phyloP scores from a whole-genome alignment of 495 filamentous ascomycete species.

The Endocarpon pusillum region DNA sequence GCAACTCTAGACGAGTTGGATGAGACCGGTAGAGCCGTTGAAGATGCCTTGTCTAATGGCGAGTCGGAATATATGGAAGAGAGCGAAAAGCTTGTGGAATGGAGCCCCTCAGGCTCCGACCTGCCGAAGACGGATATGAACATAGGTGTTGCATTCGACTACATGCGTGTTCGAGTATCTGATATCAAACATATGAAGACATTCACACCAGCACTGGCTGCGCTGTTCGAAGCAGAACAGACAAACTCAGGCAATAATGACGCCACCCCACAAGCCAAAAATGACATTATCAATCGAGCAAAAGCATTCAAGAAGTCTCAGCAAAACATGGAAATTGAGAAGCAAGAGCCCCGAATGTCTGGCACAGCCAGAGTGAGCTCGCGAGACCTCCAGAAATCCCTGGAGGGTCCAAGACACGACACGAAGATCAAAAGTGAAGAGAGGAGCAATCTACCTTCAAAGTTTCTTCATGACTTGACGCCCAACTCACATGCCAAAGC shows the following conservation, averaged over 20 bases:
- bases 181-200: conserved; percentile 63
- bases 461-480: too few relatives aligned
- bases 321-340: too few relatives aligned
- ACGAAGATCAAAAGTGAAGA: too few relatives aligned
- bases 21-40: conserved; percentile 4
- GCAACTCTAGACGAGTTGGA: conserved; percentile 12
- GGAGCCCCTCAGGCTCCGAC: background rate
- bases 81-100: background rate
- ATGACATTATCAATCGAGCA: too few relatives aligned
- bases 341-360: too few relatives aligned
- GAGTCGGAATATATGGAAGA: background rate
- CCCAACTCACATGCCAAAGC: too few relatives aligned
- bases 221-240: conserved; percentile 36
- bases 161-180: conserved; percentile 66
- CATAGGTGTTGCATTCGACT: conserved; percentile 71
- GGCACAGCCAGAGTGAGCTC: too few relatives aligned
- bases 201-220: conserved; percentile 54
- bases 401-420: too few relatives aligned
- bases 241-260: background rate
- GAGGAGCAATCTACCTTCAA: too few relatives aligned
- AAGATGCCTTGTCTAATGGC: background rate
- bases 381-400: too few relatives aligned
- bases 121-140: conserved; percentile 25
- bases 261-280: too few relatives aligned
- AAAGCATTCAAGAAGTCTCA: too few relatives aligned